Percentiles rank a stretch among this genome's conserved stretches.
phyloP scores from a whole-genome alignment of 1,139 yeast genomes.

The Casaregolazyma suthepensis region DNA sequence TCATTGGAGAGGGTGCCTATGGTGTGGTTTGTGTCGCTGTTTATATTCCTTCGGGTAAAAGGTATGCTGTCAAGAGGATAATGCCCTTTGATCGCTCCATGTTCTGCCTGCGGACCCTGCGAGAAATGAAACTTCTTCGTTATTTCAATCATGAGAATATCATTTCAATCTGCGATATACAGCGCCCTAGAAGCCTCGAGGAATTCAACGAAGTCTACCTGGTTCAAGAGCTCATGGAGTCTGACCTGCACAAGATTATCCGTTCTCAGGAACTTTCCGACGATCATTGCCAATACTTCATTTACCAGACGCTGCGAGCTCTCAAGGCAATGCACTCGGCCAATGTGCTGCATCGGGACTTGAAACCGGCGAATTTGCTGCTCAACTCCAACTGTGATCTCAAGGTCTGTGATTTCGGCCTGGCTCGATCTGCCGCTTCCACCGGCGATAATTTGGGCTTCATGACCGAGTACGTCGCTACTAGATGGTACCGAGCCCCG shows the following conservation, averaged over 20 bases:
- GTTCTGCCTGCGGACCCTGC: slow-evolving; percentile 82
- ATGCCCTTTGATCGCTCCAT: slow-evolving; percentile 89
- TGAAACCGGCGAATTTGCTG: slow-evolving; percentile 83
- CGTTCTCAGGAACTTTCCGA: slow-evolving; percentile 79
- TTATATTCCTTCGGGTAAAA: slow-evolving; percentile 80
- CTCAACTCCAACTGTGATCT: slow-evolving; percentile 90
- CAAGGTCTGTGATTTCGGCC: slow-evolving; percentile 91
- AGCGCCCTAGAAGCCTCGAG: slow-evolving; percentile 73
- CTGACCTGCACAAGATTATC: slow-evolving; percentile 87
- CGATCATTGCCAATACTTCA: slow-evolving; percentile 90
- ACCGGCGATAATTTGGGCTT: slow-evolving; percentile 60
- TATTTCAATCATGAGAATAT: slow-evolving; percentile 92
- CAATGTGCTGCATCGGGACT: slow-evolving; percentile 85
- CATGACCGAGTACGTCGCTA: slow-evolving; percentile 96
- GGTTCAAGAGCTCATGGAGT: slow-evolving; percentile 94
- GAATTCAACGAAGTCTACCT: slow-evolving; percentile 81
- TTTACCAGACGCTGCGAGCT: slow-evolving; percentile 86
- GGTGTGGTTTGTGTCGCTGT: slow-evolving; percentile 93
- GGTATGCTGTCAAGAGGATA: slow-evolving; percentile 92
- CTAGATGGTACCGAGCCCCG: slow-evolving; percentile 97
- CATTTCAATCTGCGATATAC: slow-evolving; percentile 83
- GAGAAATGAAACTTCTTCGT: slow-evolving; percentile 81
- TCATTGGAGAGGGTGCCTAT: slow-evolving; percentile 97
- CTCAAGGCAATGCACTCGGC: slow-evolving; percentile 87
- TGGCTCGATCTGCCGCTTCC: slow-evolving; percentile 60